A percentile compares a stretch with the other conserved stretches of the same genome.
Evolutionary conservation across 805 yeast species (phyloP).

Genomic region (Metschnikowia drakensbergensis): DNA sequence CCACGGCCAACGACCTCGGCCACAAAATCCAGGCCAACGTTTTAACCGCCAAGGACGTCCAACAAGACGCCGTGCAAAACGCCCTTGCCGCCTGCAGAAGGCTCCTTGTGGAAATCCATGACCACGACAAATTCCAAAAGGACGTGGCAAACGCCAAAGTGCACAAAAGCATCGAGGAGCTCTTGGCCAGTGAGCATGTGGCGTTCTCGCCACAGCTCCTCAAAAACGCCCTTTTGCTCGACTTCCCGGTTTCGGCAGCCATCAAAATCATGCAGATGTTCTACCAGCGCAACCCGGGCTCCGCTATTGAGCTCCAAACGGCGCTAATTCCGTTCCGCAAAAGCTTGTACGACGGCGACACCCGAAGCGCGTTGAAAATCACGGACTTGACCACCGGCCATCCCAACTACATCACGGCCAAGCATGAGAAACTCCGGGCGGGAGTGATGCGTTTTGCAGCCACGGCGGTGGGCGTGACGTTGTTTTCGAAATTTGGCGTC

Average conservation of each 20-base stretch:
- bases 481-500: slow-evolving; percentile 41
- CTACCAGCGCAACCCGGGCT: slow-evolving; percentile 23
- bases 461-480: slow-evolving; percentile 31
- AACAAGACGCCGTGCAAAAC: slow-evolving; percentile 11
- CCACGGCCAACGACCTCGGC: slow-evolving; percentile 12
- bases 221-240: slow-evolving; percentile 27
- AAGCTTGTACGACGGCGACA: slow-evolving; percentile 55
- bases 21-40: slow-evolving; percentile 9
- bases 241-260: slow-evolving; percentile 30
- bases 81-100: slow-evolving; percentile 25
- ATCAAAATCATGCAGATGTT: slow-evolving; percentile 26
- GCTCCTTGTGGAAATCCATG: slow-evolving; percentile 18
- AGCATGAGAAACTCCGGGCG: slow-evolving; percentile 27
- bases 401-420: slow-evolving; percentile 41
- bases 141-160: slow-evolving; percentile 22
- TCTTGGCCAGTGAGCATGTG: slow-evolving; percentile 21
- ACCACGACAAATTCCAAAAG: slow-evolving; percentile 23
- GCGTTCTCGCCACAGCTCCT: slow-evolving; percentile 25
- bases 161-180: slow-evolving; percentile 18
- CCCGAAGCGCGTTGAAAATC: slow-evolving; percentile 51
- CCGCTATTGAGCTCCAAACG: slow-evolving; percentile 30
- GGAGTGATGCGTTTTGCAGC: slow-evolving; percentile 32
- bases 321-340: slow-evolving; percentile 64
- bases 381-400: slow-evolving; percentile 62
- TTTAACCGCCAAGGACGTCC: slow-evolving; percentile 1